Evolutionary conservation across 768 basidiomycete species (phyloP).

Genomic region (Lyophyllum shimeji): DNA sequence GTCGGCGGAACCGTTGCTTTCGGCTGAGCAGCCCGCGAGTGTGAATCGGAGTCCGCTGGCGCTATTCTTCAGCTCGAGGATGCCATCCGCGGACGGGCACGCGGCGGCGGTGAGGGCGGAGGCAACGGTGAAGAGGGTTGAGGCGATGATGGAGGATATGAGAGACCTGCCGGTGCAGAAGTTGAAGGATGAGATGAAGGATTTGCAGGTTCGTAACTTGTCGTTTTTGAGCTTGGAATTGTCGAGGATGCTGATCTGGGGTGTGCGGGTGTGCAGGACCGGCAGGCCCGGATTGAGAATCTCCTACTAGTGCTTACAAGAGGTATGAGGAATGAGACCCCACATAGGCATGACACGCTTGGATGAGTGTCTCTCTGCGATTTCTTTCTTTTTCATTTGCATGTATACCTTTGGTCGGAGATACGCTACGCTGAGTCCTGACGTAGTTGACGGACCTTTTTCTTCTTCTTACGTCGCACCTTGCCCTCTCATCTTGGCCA

Average conservation of each 20-base stretch:
- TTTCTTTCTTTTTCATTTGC: background rate
- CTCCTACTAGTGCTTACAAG: slow-evolving; percentile 68
- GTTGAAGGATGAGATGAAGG: slow-evolving; percentile 80
- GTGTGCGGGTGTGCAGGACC: slow-evolving; percentile 42
- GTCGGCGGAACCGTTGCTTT: slow-evolving; percentile 17
- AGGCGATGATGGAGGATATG: slow-evolving; percentile 63
- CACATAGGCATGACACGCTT: slow-evolving; percentile 8
- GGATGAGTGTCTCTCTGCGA: background rate
- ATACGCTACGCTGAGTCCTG: too few relatives aligned
- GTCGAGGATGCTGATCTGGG: background rate
- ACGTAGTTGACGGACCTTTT: background rate
- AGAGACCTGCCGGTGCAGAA: slow-evolving; percentile 60
- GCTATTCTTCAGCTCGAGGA: slow-evolving; percentile 39
- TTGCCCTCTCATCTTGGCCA: background rate
- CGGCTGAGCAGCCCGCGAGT: slow-evolving; percentile 21
- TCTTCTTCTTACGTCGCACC: too few relatives aligned
- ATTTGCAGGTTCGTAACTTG: slow-evolving; percentile 58
- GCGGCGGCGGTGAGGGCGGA: slow-evolving; percentile 34
- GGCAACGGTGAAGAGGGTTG: slow-evolving; percentile 51
- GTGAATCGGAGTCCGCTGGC: slow-evolving; percentile 47
- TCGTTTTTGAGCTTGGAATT: background rate
- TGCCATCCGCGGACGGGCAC: slow-evolving; percentile 14
- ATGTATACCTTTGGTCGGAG: background rate
- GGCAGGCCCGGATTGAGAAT: slow-evolving; percentile 77
- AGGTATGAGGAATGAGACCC: slow-evolving; percentile 54